A percentile compares a stretch with the other conserved stretches of the same genome.
Conservation (phyloP, 192 early-diverging fungal species). For the Coemansia aciculifera region DNA sequence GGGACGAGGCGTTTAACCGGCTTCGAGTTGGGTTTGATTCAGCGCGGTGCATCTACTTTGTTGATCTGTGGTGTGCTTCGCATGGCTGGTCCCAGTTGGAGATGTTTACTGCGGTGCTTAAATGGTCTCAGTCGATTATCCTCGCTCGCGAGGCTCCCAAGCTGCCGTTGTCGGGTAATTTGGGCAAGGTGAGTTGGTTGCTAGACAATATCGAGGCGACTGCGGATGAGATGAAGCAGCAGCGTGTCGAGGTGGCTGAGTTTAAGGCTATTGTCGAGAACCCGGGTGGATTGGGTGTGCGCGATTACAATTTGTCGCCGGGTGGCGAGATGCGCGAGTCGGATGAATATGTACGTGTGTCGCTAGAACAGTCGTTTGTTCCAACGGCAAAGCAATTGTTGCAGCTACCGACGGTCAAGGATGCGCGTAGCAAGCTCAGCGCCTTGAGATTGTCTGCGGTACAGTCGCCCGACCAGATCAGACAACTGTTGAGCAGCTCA, state of each 20-base stretch:
- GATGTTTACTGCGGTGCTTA: slow-evolving; percentile 43
- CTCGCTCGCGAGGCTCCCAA: slow-evolving; percentile 17
- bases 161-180: not conserved
- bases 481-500: slow-evolving; percentile 11
- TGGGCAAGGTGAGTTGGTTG: slow-evolving; percentile 25
- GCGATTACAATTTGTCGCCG: slow-evolving; percentile 36
- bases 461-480: slow-evolving; percentile 17
- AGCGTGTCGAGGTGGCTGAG: slow-evolving; percentile 43
- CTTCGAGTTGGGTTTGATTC: slow-evolving; percentile 28
- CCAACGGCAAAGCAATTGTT: slow-evolving; percentile 11
- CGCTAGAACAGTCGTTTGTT: slow-evolving; percentile 28
- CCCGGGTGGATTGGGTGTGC: slow-evolving; percentile 36
- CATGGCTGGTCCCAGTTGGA: slow-evolving; percentile 48
- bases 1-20: slow-evolving; percentile 38
- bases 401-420: slow-evolving; percentile 3
- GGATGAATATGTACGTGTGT: slow-evolving; percentile 46
- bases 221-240: slow-evolving; percentile 35
- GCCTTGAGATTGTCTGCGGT: slow-evolving; percentile 36
- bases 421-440: slow-evolving; percentile 12
- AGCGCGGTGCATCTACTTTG: slow-evolving; percentile 47
- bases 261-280: slow-evolving; percentile 50
- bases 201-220: slow-evolving; percentile 21
- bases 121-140: slow-evolving; percentile 44
- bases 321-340: slow-evolving; percentile 9
- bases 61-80: slow-evolving; percentile 45